Evolutionary conservation across 257 asterid species (phyloP).

Genomic region (Ehretia macrophylla): DNA sequence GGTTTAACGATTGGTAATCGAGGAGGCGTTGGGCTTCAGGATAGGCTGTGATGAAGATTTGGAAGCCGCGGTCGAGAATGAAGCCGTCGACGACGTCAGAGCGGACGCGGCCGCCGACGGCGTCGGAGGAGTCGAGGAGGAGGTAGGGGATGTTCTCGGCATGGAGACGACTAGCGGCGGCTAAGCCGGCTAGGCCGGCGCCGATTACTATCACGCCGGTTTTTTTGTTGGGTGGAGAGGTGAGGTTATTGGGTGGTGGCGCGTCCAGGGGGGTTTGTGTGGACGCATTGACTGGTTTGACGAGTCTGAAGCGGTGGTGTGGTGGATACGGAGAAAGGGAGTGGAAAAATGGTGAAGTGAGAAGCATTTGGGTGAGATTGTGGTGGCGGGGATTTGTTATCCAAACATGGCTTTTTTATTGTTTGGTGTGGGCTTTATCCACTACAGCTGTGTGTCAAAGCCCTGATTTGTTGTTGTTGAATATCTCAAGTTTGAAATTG

Average conservation of each 20-base stretch:
- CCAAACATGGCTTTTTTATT: background rate
- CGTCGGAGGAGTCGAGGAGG: slow-evolving; percentile 80
- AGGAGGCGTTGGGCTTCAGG: slow-evolving; percentile 77
- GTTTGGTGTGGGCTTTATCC: slow-evolving; percentile 11
- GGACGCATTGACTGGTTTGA: slow-evolving; percentile 41
- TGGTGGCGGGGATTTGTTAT: background rate
- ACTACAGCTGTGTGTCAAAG: background rate
- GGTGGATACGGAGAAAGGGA: slow-evolving; percentile 8
- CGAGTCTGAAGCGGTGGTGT: slow-evolving; percentile 17
- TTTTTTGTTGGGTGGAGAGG: slow-evolving; percentile 22
- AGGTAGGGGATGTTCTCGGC: slow-evolving; percentile 65
- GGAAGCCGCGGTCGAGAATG: slow-evolving; percentile 94
- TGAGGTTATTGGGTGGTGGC: slow-evolving; percentile 27
- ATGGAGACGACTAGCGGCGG: slow-evolving; percentile 84
- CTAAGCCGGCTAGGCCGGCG: slow-evolving; percentile 91
- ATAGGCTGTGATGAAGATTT: slow-evolving; percentile 87
- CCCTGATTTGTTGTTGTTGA: too few relatives aligned
- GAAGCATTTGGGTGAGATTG: background rate
- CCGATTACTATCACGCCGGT: slow-evolving; percentile 76
- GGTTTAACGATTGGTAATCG: slow-evolving; percentile 54
- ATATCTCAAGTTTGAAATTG: too few relatives aligned
- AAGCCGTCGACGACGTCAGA: slow-evolving; percentile 75
- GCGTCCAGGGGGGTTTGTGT: slow-evolving; percentile 40
- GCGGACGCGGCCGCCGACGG: slow-evolving; percentile 96
- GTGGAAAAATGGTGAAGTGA: slow-evolving; percentile 6